Base-by-base conservation (phyloP, 768 basidiomycete genomes). In the Suillus spraguei region DNA sequence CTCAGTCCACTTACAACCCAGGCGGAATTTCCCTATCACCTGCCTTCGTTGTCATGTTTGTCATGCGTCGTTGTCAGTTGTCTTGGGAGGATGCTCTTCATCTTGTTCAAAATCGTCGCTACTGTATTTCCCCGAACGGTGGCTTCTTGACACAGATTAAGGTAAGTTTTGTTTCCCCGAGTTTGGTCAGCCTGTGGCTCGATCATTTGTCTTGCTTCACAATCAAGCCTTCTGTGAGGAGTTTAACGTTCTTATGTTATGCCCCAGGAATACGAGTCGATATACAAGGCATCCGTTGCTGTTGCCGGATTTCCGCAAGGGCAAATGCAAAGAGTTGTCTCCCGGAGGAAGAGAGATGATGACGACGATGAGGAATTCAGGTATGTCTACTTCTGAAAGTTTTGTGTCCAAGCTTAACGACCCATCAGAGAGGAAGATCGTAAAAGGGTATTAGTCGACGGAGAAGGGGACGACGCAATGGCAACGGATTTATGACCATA, bases 81-180 rank as follows among this genome's bases (percentile, higher is more conserved):
- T 87, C 87, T 44, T 95, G 91, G 90, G 93, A 95, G 78, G 92
- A 95, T 61, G 94, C 93, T 0, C 80, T 95, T 55, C 92, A 94
- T 69, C 77, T 91, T 70, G 94, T 95, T 4, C 94, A 95, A 74
- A 95, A 95, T 67, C 83, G 94, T 54, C 85, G 95, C 52, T 97
- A 97, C 70, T 97, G 95, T 75, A 95, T 96, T 66, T 93, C 92
- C 1, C 95, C 94, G 13, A 95, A 97, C 69, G 88, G 90, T 16
- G 95, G 94, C 4, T 97, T 97, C 76, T 74, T 96, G 69, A 92
- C 91, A 11, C 95, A 97, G 74, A 90, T 97, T 72, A 96, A 97
- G 85, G 92, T 90, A 62, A 33, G 79, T 46, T 32, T 22, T 28
- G 39, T 33, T 32, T 4, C n/a, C 20, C 11, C 7, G 35, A 36